phyloP scores from a whole-genome alignment of 192 early-diverging fungal genomes.

The Coemansia sp. region DNA sequence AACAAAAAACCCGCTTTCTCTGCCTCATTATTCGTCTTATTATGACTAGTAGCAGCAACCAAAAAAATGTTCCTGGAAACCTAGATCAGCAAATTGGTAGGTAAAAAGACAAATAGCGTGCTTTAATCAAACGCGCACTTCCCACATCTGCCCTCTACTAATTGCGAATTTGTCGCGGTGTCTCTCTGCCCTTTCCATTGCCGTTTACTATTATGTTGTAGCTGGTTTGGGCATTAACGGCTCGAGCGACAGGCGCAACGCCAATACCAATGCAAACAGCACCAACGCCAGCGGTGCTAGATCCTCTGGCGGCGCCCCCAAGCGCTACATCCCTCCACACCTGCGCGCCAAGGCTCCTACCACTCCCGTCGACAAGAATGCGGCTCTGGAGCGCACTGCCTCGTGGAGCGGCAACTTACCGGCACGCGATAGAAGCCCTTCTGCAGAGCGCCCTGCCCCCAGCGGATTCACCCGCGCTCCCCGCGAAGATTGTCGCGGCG shows the following conservation, averaged over 20 bases:
- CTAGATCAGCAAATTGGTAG: constrained; percentile 73
- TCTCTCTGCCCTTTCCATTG: no score
- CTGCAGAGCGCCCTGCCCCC: constrained; percentile 22
- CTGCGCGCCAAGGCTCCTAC: constrained; percentile 57
- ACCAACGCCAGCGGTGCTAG: not conserved
- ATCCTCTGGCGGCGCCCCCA: constrained; percentile 17
- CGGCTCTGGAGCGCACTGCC: constrained; percentile 53
- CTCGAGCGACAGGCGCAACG: constrained; percentile 43
- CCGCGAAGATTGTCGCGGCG: constrained; percentile 49
- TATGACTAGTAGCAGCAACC: constrained; percentile 53
- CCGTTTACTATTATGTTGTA: constrained; percentile 23
- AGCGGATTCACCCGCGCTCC: constrained; percentile 17
- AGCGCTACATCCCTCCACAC: constrained; percentile 69
- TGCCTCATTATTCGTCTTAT: constrained; percentile 19
- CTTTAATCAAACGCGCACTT: no score
- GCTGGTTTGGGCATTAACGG: constrained; percentile 71
- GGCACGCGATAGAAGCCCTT: constrained; percentile 48
- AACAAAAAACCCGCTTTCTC: not conserved
- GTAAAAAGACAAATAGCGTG: constrained; percentile 10
- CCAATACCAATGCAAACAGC: constrained; percentile 5
- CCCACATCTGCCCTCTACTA: not conserved
- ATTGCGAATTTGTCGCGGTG: no score
- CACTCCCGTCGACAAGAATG: constrained; percentile 39
- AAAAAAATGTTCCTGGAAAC: constrained; percentile 61
- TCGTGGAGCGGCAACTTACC: constrained; percentile 53